Percentiles rank a stretch among this genome's conserved stretches.
Evolutionary conservation across 1,139 yeast species (phyloP).

Genomic region (Kurtzmaniella quercitrusa): DNA sequence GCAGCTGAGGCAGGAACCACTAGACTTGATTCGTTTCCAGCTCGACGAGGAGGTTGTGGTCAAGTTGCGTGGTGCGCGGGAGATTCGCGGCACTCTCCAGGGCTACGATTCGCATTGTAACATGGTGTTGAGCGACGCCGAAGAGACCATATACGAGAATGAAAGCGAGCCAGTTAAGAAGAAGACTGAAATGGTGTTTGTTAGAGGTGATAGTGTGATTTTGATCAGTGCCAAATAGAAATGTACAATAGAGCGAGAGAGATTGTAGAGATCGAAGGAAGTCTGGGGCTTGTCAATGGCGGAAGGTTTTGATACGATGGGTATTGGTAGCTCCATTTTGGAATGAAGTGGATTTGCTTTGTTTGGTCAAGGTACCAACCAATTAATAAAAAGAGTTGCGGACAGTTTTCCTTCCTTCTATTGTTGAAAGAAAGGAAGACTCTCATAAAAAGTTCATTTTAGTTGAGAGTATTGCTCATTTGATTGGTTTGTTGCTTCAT

Average conservation of each 20-base stretch:
- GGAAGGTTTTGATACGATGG: too few species aligned
- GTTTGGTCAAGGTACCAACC: too few species aligned
- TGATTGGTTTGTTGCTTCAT: too few species aligned
- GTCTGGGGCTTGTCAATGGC: too few species aligned
- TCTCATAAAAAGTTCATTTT: too few species aligned
- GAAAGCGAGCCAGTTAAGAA: constrained; percentile 45
- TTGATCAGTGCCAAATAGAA: constrained; percentile 50
- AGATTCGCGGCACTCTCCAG: constrained; percentile 83
- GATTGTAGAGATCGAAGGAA: not conserved
- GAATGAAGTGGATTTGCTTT: too few species aligned
- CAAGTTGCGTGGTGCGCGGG: constrained; percentile 94
- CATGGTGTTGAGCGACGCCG: constrained; percentile 90
- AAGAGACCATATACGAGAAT: constrained; percentile 69
- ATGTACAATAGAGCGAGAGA: constrained; percentile 1
- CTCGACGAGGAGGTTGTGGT: constrained; percentile 85
- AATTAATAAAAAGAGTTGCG: too few species aligned
- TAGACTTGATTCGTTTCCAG: constrained; percentile 82
- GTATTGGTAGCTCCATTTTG: too few species aligned
- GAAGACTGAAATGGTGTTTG: constrained; percentile 84
- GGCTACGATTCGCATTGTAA: constrained; percentile 97
- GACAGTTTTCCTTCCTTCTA: too few species aligned
- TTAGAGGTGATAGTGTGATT: constrained; percentile 94
- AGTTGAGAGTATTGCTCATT: too few species aligned
- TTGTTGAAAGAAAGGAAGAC: too few species aligned
- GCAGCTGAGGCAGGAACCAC: constrained; percentile 54